Conservation (phyloP, 768 basidiomycete genomes). For the Cubamyces lactineus region DNA sequence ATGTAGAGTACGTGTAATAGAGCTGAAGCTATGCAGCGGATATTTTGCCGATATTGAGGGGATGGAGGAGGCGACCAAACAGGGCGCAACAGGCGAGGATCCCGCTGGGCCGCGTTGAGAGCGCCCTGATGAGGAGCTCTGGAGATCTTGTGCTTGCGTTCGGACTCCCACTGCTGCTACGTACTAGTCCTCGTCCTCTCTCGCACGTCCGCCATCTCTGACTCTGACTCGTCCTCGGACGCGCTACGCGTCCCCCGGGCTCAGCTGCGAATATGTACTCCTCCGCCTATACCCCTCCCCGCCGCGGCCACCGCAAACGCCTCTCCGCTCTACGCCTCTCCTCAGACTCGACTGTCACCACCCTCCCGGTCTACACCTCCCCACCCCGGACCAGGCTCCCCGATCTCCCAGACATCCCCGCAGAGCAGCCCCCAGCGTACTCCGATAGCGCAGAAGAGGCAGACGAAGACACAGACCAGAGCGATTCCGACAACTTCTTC, state of each 20-base stretch:
- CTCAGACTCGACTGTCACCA: slow-evolving; percentile 60
- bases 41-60: slow-evolving; percentile 1
- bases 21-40: neutral
- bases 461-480: slow-evolving; percentile 66
- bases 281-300: slow-evolving; percentile 19
- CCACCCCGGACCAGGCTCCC: slow-evolving; percentile 32
- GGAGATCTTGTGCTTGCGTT: neutral
- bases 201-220: neutral
- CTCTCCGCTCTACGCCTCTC: slow-evolving; percentile 60
- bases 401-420: slow-evolving; percentile 39
- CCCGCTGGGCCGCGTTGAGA: too few species aligned
- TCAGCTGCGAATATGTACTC: slow-evolving; percentile 14
- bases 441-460: slow-evolving; percentile 78
- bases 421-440: slow-evolving; percentile 73
- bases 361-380: slow-evolving; percentile 66
- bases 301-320: slow-evolving; percentile 54
- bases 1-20: neutral
- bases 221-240: slow-evolving; percentile 24
- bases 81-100: slow-evolving; percentile 14
- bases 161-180: neutral
- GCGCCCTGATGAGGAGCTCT: neutral
- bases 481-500: slow-evolving; percentile 32
- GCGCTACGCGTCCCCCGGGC: slow-evolving; percentile 16
- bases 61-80: slow-evolving; percentile 9
- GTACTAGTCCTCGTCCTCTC: neutral